Base-by-base conservation (phyloP, 225 moss, liverwort and hornwort species). In the Straminergon stramineum region DNA sequence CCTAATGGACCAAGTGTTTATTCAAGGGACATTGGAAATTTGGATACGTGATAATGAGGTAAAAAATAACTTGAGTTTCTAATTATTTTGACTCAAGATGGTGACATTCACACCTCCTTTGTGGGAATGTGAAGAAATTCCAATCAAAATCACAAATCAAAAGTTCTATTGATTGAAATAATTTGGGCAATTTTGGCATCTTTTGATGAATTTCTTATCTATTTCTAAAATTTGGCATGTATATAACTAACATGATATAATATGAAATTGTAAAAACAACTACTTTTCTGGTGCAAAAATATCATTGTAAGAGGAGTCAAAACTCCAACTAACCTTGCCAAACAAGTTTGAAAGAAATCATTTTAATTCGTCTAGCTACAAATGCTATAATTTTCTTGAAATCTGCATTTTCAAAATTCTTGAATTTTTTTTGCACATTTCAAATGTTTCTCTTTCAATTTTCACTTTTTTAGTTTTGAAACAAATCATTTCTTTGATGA, bases 1-100 rank as follows among this genome's bases (percentile, higher is more conserved):
- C 1, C 15, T 41, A 24, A 15, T 15, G 1, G 15, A 41, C 3
- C 3, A 27, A 71, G 5, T 27, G 1, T 43, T 2, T 71, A 2
- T 43, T 71, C 3, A 15, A 71, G 16, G 68, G 43, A 43, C 15
- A 15, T 71, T 41, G 6, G 6, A 45, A 30, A 30, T 45, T 45
- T 6, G 0, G 8, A 1, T 10, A 74, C 10, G 2, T 45, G 30
- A 17, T 75, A 9, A 5, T 24, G 37, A 30, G 18, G 6, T 17
- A 17, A 45, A 6, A 28, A 10, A 30, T 2, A 2, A 4, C 0
- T 1, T 0, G 1, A 10, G 6, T 74, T 74, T 45, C 1, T 28
- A 45, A 45, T 30, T 30, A n/a, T 45, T 45, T 39, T 39, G 4
- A 8, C 3, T 8, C 7, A 70, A 23, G 7, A 24, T 74, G 10